A percentile compares a stretch with the other conserved stretches of the same genome.
These are phyloP conservation scores for Elaeis guineensis DNA, from an alignment of 176 grass and related monocot species.

Conservation along the genomic window DNA sequence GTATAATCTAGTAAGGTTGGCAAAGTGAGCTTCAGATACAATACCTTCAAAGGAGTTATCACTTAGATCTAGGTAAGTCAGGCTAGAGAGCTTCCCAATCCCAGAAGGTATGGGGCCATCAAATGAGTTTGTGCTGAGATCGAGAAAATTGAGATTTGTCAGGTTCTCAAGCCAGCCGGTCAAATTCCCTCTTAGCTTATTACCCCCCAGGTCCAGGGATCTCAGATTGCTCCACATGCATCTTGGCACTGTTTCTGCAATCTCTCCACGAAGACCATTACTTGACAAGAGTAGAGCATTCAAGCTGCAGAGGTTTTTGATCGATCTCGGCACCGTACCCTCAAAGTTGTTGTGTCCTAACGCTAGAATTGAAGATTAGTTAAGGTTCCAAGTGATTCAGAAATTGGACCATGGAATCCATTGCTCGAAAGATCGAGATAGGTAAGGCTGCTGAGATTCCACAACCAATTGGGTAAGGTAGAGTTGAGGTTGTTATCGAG, in stretches of 20 bases:
- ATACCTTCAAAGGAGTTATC: not conserved
- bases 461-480: too few relatives aligned
- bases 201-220: not conserved
- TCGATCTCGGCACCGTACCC: too few relatives aligned
- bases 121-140: slow-evolving; percentile 5
- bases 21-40: slow-evolving; percentile 2
- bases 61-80: not conserved
- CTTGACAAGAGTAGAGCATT: not conserved
- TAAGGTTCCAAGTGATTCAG: too few relatives aligned
- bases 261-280: too few relatives aligned
- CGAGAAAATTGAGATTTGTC: not conserved
- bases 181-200: slow-evolving; percentile 12
- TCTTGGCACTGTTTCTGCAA: too few relatives aligned
- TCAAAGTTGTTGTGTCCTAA: too few relatives aligned
- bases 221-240: too few relatives aligned
- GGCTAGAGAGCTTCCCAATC: not conserved
- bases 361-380: too few relatives aligned
- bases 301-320: slow-evolving; percentile 2
- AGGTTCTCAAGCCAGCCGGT: slow-evolving; percentile 4
- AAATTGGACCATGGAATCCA: too few relatives aligned
- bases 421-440: too few relatives aligned
- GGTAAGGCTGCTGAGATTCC: too few relatives aligned
- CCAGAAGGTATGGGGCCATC: not conserved
- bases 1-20: slow-evolving; percentile 10
- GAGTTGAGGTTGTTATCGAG: too few relatives aligned